Evolutionary conservation across 352 stramenopile genomes (phyloP).

Genomic region (Phytophthora cryptogea): DNA sequence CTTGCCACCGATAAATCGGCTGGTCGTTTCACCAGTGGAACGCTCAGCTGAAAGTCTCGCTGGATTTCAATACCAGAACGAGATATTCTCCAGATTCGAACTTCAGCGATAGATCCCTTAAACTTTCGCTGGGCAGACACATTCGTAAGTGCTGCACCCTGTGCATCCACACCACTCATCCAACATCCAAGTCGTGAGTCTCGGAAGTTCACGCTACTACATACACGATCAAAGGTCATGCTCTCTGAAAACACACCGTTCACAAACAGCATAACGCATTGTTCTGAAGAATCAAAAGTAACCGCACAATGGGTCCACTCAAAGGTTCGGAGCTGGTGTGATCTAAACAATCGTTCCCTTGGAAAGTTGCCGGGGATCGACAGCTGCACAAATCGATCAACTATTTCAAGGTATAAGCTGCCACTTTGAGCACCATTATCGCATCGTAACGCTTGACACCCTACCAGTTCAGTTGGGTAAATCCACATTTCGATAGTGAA

Average conservation of each 20-base stretch:
- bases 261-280: constrained; percentile 48
- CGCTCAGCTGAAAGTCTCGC: constrained; percentile 65
- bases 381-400: constrained; percentile 69
- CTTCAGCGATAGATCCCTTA: constrained; percentile 74
- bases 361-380: constrained; percentile 74
- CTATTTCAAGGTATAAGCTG: constrained; percentile 76
- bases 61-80: constrained; percentile 49
- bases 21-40: constrained; percentile 43
- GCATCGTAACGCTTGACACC: constrained; percentile 68
- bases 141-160: constrained; percentile 37
- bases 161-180: constrained; percentile 55
- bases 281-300: constrained; percentile 42
- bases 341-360: constrained; percentile 70
- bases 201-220: constrained; percentile 52
- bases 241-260: constrained; percentile 52
- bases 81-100: constrained; percentile 69
- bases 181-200: constrained; percentile 71
- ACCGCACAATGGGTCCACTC: constrained; percentile 76
- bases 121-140: constrained; percentile 59
- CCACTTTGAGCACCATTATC: constrained; percentile 76
- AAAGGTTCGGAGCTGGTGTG: constrained; percentile 54
- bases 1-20: constrained; percentile 15
- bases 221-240: constrained; percentile 49
- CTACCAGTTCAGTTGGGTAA: constrained; percentile 60
- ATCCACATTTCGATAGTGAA: constrained; percentile 88